Percentiles rank a stretch among this genome's conserved stretches.
phyloP scores from a whole-genome alignment of 2,329 filamentous ascomycete genomes.

The Trichoderma citrinoviride region DNA sequence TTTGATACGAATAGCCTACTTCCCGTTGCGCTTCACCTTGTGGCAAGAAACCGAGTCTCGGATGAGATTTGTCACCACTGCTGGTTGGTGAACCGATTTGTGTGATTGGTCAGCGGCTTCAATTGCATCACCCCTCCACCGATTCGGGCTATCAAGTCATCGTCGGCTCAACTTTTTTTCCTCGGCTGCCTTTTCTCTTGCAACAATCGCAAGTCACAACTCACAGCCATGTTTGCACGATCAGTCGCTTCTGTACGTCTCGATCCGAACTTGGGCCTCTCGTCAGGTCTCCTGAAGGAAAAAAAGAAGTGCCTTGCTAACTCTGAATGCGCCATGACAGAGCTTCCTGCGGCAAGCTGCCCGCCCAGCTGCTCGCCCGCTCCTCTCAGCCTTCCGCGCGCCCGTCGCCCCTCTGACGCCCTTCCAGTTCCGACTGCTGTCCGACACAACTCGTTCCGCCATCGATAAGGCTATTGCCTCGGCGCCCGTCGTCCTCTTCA shows the following conservation, averaged over 20 bases:
- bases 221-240: slow-evolving; percentile 29
- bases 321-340: slow-evolving; percentile 27
- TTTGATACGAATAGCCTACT: not conserved
- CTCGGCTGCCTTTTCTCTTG: not conserved
- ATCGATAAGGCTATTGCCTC: slow-evolving; percentile 89
- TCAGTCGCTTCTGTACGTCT: slow-evolving; percentile 27
- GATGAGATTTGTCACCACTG: slow-evolving; percentile 15
- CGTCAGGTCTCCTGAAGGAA: not conserved
- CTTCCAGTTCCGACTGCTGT: slow-evolving; percentile 66
- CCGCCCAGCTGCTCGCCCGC: slow-evolving; percentile 35
- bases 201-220: not conserved
- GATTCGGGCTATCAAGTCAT: slow-evolving; percentile 5
- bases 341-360: slow-evolving; percentile 39
- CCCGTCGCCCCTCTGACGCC: slow-evolving; percentile 29
- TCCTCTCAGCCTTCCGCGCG: slow-evolving; percentile 28
- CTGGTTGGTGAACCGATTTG: not conserved
- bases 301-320: not conserved
- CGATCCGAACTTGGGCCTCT: not conserved
- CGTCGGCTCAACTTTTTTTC: not conserved
- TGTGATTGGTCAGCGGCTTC: slow-evolving; percentile 23
- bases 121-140: slow-evolving; percentile 21
- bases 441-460: slow-evolving; percentile 71
- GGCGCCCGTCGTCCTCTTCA: slow-evolving; percentile 93
- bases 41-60: not conserved
- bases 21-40: not conserved